Evolutionary conservation across 441 rosid genomes (phyloP).

Genomic region (Euphorbia celastroides): DNA sequence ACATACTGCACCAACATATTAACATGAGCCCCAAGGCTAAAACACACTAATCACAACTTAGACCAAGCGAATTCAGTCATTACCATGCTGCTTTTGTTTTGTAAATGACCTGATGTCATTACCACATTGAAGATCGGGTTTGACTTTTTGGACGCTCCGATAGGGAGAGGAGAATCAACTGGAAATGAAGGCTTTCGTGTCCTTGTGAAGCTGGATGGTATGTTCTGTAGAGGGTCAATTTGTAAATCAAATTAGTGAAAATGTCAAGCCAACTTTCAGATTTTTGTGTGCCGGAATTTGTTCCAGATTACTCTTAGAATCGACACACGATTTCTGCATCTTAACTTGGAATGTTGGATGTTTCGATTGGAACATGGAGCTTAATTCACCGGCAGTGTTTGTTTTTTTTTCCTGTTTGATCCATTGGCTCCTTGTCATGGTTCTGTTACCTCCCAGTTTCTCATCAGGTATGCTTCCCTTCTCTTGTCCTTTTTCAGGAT

Average conservation of each 20-base stretch:
- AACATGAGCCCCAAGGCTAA: too few species aligned
- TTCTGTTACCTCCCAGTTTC: not conserved
- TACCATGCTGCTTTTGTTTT: not conserved
- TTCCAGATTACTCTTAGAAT: too few species aligned
- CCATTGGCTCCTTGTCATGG: not conserved
- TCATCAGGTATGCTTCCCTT: not conserved
- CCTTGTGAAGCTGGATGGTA: too few species aligned
- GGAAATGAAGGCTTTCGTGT: not conserved
- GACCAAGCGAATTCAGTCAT: too few species aligned
- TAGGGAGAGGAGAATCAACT: not conserved
- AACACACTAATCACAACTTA: too few species aligned
- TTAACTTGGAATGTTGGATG: conserved; percentile 18
- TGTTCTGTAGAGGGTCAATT: not conserved
- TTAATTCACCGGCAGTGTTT: conserved; percentile 14
- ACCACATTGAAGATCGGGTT: not conserved
- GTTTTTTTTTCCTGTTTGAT: conserved; percentile 6
- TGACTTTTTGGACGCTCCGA: not conserved
- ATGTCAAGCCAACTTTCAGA: not conserved
- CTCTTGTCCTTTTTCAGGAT: not conserved
- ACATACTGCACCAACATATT: not conserved
- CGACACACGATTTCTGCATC: conserved; percentile 23
- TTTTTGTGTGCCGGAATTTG: too few species aligned
- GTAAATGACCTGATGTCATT: not conserved
- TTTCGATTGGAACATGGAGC: conserved; percentile 14
- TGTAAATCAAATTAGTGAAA: not conserved